Conservation (phyloP, 805 yeast genomes). For the Kodamaea lidongshanica region DNA sequence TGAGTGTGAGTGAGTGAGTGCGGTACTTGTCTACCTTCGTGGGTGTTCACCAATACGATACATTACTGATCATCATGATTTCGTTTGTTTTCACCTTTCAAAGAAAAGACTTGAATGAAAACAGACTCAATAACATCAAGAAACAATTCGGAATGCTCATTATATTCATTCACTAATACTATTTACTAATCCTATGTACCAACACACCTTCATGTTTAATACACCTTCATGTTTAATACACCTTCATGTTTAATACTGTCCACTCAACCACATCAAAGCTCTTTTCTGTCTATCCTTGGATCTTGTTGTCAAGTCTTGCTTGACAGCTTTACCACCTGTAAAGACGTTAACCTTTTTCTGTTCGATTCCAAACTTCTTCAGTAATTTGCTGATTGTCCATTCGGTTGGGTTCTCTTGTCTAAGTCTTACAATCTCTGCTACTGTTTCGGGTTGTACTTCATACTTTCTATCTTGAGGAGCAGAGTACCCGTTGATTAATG, state of each 20-base stretch:
- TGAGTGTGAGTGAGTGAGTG: too few relatives aligned
- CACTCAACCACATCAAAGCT: conserved; percentile 58
- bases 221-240: too few relatives aligned
- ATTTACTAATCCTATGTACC: too few relatives aligned
- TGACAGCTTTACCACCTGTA: conserved; percentile 24
- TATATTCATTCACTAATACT: not conserved
- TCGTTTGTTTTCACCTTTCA: too few relatives aligned
- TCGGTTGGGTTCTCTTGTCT: conserved; percentile 52
- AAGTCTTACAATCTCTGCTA: conserved; percentile 49
- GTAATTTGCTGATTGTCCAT: conserved; percentile 60
- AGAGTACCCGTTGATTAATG: conserved; percentile 33
- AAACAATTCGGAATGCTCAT: too few relatives aligned
- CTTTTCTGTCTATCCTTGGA: conserved; percentile 55
- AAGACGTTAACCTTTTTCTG: conserved; percentile 30
- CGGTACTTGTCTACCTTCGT: too few relatives aligned
- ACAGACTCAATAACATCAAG: too few relatives aligned
- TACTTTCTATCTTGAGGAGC: conserved; percentile 39
- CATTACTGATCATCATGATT: too few relatives aligned
- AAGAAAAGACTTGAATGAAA: too few relatives aligned
- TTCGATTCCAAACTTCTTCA: conserved; percentile 52
- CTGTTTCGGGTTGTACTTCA: conserved; percentile 52
- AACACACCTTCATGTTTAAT: too few relatives aligned
- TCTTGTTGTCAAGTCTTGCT: conserved; percentile 42
- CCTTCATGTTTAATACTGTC: conserved; percentile 31
- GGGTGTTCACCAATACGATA: too few relatives aligned